These are phyloP conservation scores for Colletotrichum falcatum DNA, from an alignment of 2,329 filamentous ascomycete species.

Conservation along the genomic window DNA sequence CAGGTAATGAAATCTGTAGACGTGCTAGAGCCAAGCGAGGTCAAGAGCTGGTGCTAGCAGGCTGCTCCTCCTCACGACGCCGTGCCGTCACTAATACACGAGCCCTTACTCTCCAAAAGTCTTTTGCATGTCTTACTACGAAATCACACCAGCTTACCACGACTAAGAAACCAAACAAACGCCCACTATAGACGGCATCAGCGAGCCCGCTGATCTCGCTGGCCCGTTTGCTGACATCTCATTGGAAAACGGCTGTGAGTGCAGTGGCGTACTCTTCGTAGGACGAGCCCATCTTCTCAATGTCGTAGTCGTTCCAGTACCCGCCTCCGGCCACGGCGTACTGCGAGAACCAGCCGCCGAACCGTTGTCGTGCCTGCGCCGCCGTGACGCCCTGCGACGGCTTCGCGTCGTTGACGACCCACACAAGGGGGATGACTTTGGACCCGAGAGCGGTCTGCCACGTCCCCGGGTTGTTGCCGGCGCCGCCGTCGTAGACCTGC, in stretches of 20 bases:
- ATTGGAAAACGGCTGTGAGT: conserved; percentile 45
- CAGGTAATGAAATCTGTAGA: too few species aligned
- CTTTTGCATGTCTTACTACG: background rate
- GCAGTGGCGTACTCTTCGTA: conserved; percentile 51
- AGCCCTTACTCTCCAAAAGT: background rate
- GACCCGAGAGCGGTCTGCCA: conserved; percentile 54
- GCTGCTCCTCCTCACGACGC: conserved; percentile 33
- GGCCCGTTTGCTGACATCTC: background rate
- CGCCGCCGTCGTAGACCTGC: conserved; percentile 60
- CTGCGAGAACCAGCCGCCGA: conserved; percentile 49
- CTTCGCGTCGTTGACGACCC: conserved; percentile 61
- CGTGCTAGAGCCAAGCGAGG: too few species aligned
- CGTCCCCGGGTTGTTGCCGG: conserved; percentile 53
- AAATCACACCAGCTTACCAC: background rate
- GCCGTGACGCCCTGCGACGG: conserved; percentile 53
- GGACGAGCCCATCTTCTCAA: conserved; percentile 57
- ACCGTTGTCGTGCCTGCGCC: conserved; percentile 51
- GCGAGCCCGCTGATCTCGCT: background rate
- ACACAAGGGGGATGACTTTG: conserved; percentile 57
- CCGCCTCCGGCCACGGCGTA: conserved; percentile 53
- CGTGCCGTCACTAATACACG: too few species aligned
- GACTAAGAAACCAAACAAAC: background rate
- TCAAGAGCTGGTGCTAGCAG: too few species aligned
- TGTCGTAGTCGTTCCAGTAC: conserved; percentile 61
- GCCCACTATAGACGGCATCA: too few species aligned